Percentiles rank a stretch among this genome's conserved stretches.
Conservation (phyloP, 176 grass and related monocot species). For the Aegilops sharonensis region DNA sequence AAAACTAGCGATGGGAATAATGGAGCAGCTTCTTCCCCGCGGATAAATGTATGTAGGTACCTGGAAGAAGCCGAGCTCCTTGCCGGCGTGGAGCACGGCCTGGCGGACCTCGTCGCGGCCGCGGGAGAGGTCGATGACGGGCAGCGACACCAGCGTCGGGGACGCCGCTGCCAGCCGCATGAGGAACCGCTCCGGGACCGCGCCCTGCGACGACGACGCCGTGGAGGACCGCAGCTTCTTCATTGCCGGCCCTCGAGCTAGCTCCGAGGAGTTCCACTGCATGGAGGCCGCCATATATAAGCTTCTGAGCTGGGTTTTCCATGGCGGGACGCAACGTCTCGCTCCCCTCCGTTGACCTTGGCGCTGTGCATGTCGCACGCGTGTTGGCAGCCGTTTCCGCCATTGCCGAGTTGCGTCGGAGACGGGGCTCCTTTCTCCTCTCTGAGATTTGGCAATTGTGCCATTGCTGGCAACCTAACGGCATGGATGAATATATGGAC, state of each 20-base stretch:
- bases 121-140: conserved; percentile 58
- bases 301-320: neutral
- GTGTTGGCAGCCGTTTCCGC: neutral
- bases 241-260: conserved; percentile 17
- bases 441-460: no score
- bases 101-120: conserved; percentile 41
- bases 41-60: no score
- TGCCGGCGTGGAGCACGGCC: conserved; percentile 43
- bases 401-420: neutral
- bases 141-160: conserved; percentile 20
- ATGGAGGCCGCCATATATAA: neutral
- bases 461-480: neutral
- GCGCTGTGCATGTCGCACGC: neutral
- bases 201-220: neutral
- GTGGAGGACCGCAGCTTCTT: conserved; percentile 42
- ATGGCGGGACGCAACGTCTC: neutral
- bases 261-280: neutral
- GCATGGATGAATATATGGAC: neutral
- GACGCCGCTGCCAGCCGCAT: conserved; percentile 31
- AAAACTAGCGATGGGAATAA: no score
- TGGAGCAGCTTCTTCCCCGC: no score
- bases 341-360: neutral
- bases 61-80: conserved; percentile 79
- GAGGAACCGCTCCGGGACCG: conserved; percentile 53
- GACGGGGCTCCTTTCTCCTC: neutral